Evolutionary conservation across 1,139 yeast species (phyloP).

Genomic region (Protomyces inouyei): DNA sequence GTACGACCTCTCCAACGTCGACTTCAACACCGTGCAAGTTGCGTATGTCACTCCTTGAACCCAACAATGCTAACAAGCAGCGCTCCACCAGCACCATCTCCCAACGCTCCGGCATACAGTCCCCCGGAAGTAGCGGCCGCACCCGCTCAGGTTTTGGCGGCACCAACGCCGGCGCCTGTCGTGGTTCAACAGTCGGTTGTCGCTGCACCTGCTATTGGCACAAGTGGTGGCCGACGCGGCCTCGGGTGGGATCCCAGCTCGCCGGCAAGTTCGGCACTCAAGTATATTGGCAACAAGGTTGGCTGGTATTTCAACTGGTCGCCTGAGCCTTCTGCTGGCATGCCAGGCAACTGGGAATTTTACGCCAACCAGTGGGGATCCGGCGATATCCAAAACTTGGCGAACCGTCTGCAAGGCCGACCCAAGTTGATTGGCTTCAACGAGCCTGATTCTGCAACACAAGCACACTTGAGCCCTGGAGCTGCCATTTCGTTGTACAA

Average conservation of each 20-base stretch:
- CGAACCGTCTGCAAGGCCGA: slow-evolving; percentile 1
- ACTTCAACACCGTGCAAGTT: background rate
- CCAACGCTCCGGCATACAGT: background rate
- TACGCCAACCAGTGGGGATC: slow-evolving; percentile 23
- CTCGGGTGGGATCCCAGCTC: slow-evolving; percentile 22
- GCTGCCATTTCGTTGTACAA: slow-evolving; percentile 9
- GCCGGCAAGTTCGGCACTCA: background rate
- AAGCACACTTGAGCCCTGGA: slow-evolving; percentile 12
- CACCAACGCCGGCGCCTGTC: slow-evolving; percentile 1
- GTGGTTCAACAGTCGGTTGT: background rate
- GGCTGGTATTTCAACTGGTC: slow-evolving; percentile 26
- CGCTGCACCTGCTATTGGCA: background rate
- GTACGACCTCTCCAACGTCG: slow-evolving; percentile 12
- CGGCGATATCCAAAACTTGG: slow-evolving; percentile 15
- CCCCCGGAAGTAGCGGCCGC: background rate
- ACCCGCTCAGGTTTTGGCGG: background rate
- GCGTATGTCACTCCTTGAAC: background rate
- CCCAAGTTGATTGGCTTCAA: slow-evolving; percentile 26
- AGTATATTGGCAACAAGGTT: slow-evolving; percentile 4
- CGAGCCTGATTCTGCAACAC: slow-evolving; percentile 25
- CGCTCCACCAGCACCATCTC: slow-evolving; percentile 18
- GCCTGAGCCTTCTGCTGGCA: slow-evolving; percentile 11
- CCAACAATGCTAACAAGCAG: background rate
- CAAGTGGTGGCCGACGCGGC: slow-evolving; percentile 11
- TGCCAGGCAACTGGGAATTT: slow-evolving; percentile 21